These are phyloP conservation scores for Zymoseptoria tritici DNA, from an alignment of 2,329 filamentous ascomycete genomes.

Conservation along the genomic window DNA sequence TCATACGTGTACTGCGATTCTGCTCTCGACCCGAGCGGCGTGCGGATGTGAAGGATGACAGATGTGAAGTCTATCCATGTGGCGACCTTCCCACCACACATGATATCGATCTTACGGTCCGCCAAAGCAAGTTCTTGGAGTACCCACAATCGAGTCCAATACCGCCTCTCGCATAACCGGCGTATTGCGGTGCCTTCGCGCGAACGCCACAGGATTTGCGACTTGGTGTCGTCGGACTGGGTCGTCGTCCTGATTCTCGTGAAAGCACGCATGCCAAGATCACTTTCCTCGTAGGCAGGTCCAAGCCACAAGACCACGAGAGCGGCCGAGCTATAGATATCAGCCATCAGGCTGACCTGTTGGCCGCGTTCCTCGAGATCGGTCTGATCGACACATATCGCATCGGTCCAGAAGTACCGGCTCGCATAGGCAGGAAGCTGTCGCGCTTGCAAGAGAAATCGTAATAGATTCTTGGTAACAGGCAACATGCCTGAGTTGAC, in stretches of 20 bases:
- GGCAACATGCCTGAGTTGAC: not conserved
- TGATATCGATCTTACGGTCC: not conserved
- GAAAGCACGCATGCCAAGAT: slow-evolving; percentile 4
- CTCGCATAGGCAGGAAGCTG: not conserved
- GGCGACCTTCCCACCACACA: slow-evolving; percentile 1
- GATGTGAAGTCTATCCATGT: not conserved
- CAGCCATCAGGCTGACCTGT: slow-evolving; percentile 9
- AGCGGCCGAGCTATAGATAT: slow-evolving; percentile 7
- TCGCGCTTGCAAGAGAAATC: slow-evolving; percentile 6
- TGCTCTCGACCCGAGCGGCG: not conserved
- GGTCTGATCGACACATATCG: slow-evolving; percentile 12
- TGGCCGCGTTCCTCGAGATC: slow-evolving; percentile 5
- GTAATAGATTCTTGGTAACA: slow-evolving; percentile 6
- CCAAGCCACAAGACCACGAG: slow-evolving; percentile 10
- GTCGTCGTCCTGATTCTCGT: not conserved
- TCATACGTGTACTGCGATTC: not conserved
- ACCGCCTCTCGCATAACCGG: not conserved
- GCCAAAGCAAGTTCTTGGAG: slow-evolving; percentile 5
- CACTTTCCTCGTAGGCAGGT: slow-evolving; percentile 1
- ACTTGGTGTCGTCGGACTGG: not conserved
- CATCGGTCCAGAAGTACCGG: slow-evolving; percentile 10
- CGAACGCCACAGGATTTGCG: not conserved
- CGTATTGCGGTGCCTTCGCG: not conserved
- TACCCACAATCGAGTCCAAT: slow-evolving; percentile 9
- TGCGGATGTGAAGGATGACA: not conserved